phyloP scores from a whole-genome alignment of 306 rosid genomes.

The Prunus campanulata region DNA sequence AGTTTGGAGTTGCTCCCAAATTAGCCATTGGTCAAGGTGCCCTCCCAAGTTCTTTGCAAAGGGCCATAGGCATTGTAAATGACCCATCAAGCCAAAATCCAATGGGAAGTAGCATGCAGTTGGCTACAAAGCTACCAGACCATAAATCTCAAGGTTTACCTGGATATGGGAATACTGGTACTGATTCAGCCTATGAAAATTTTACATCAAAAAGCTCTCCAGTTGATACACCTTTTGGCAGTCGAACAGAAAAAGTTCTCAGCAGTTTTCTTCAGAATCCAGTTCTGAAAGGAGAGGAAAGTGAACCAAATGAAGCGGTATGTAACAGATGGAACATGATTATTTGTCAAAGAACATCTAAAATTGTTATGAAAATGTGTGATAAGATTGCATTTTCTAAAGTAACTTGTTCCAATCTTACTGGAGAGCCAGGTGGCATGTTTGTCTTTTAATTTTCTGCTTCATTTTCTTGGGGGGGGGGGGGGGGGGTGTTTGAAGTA shows the following conservation, averaged over 20 bases:
- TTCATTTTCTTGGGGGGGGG: neutral
- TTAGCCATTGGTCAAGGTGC: conserved; percentile 51
- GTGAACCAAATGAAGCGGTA: conserved; percentile 53
- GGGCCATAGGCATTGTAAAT: conserved; percentile 39
- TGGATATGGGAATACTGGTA: conserved; percentile 43
- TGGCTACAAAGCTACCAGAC: conserved; percentile 45
- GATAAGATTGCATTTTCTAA: neutral
- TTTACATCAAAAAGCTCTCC: conserved; percentile 31
- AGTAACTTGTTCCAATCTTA: neutral
- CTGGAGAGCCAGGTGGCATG: neutral
- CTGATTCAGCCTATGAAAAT: conserved; percentile 43
- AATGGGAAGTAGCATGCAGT: conserved; percentile 42
- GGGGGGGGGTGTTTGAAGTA: neutral
- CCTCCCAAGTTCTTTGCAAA: conserved; percentile 55
- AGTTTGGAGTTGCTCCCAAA: conserved; percentile 58
- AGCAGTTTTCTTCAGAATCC: conserved; percentile 74
- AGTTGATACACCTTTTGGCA: conserved; percentile 44
- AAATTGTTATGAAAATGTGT: too few relatives aligned
- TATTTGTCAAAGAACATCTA: neutral
- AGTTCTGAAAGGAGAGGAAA: conserved; percentile 60
- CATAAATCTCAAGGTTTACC: conserved; percentile 35
- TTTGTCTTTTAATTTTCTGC: neutral
- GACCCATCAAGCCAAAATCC: conserved; percentile 36
- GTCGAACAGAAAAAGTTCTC: conserved; percentile 76
- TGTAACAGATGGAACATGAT: conserved; percentile 17